Evolutionary conservation across 2,329 filamentous ascomycete species (phyloP).

Genomic region (Nemania abortiva): DNA sequence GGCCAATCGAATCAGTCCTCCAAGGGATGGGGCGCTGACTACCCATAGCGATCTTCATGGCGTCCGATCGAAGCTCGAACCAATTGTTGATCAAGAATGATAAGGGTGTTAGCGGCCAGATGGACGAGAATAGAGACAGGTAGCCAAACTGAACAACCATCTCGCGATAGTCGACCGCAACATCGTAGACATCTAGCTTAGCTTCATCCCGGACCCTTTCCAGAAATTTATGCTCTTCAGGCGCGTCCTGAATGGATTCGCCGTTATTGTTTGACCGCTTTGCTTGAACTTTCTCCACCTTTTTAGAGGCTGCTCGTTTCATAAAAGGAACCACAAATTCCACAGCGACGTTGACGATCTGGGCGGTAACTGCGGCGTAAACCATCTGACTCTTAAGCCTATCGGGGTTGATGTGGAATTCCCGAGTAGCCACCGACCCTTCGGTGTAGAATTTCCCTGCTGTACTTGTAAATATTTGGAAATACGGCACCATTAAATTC

Average conservation of each 20-base stretch:
- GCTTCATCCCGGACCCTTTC: constrained; percentile 85
- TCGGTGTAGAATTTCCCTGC: constrained; percentile 82
- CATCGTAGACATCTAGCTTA: constrained; percentile 86
- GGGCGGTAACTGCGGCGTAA: constrained; percentile 94
- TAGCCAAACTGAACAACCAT: constrained; percentile 91
- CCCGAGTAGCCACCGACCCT: constrained; percentile 72
- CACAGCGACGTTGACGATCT: constrained; percentile 86
- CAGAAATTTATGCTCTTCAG: constrained; percentile 85
- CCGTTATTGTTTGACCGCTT: constrained; percentile 68
- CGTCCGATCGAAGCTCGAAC: constrained; percentile 93
- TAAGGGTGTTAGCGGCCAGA: constrained; percentile 92
- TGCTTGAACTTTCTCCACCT: constrained; percentile 80
- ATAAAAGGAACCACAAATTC: constrained; percentile 88
- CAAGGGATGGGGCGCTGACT: constrained; percentile 91
- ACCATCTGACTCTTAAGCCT: constrained; percentile 92
- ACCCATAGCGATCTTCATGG: constrained; percentile 91
- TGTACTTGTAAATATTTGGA: constrained; percentile 82
- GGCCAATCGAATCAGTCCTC: constrained; percentile 92
- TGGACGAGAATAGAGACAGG: constrained; percentile 88
- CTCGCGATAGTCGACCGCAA: constrained; percentile 89
- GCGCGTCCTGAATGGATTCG: constrained; percentile 70
- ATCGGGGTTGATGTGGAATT: constrained; percentile 85
- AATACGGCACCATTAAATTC: constrained; percentile 82
- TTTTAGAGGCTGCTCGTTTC: constrained; percentile 81
- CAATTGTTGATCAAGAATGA: constrained; percentile 96